These are phyloP conservation scores for Amanita jacksonii DNA, from an alignment of 768 basidiomycete species.

Conservation along the genomic window DNA sequence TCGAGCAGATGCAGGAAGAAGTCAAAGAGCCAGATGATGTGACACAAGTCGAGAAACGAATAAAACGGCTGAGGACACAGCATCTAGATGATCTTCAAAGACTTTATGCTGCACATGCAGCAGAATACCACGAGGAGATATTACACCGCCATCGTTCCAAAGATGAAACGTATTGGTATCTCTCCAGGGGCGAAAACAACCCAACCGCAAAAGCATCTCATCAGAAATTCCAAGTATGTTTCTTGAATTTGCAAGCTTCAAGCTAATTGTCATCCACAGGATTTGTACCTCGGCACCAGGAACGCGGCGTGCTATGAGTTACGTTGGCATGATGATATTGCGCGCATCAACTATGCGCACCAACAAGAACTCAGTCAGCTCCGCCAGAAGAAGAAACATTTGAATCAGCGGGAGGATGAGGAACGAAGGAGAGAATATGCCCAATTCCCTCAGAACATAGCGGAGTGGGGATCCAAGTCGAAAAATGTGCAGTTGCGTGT, in stretches of 20 bases:
- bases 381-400: slow-evolving; percentile 11
- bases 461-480: slow-evolving; percentile 24
- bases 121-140: slow-evolving; percentile 26
- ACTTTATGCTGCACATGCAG: slow-evolving; percentile 26
- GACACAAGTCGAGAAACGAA: slow-evolving; percentile 17
- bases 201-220: slow-evolving; percentile 13
- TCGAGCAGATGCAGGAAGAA: slow-evolving; percentile 27
- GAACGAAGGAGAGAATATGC: slow-evolving; percentile 17
- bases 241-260: neutral
- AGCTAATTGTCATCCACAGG: slow-evolving; percentile 12
- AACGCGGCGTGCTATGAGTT: slow-evolving; percentile 10
- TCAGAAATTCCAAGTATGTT: slow-evolving; percentile 16
- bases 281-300: slow-evolving; percentile 17
- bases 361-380: slow-evolving; percentile 18
- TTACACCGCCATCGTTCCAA: slow-evolving; percentile 23
- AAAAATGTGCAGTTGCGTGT: slow-evolving; percentile 40
- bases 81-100: slow-evolving; percentile 27
- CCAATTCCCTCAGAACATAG: slow-evolving; percentile 24
- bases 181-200: slow-evolving; percentile 15
- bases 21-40: slow-evolving; percentile 20
- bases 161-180: slow-evolving; percentile 20
- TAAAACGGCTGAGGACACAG: slow-evolving; percentile 20
- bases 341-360: slow-evolving; percentile 23
- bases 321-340: slow-evolving; percentile 22
- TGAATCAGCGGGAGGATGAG: slow-evolving; percentile 17